Base-by-base conservation (phyloP, 2,329 filamentous ascomycete species). In the Aspergillus alliaceus region DNA sequence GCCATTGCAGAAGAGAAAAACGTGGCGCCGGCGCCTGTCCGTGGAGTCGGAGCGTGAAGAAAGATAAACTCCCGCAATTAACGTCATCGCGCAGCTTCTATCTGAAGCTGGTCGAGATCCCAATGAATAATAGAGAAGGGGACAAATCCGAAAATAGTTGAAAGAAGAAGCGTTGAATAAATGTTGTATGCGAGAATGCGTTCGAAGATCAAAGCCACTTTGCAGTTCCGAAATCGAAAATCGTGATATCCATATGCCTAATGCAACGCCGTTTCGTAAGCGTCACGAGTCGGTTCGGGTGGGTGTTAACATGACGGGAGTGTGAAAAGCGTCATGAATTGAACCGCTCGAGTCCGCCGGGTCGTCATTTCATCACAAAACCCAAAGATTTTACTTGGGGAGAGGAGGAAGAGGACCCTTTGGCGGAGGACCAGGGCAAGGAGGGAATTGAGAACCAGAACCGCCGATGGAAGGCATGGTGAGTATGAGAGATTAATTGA, bases 371-470 rank as follows among this genome's bases (percentile, higher is more conserved):
- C 70, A 65, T 72, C 64, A 63, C 59, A 59, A 51, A 59, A 55
- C 50, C 56, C 50, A 57, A 40, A 37, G 48, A n/a, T n/a, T 64
- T 70, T 74, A 74, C 66, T 74, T 74, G 34, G 72, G 72, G 59
- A 74, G 66, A 54, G 72, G 72, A 64, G 72, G 72, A 27, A 74
- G 66, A 68, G 72, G 72, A 51, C 72, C 72, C 70, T 72, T 73
- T 51, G 72, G 72, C 53, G 72, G 72, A 64, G 72, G 72, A 37
- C 72, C 72, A 5, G 72, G 72, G 66, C 72, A 74, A 53, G 72
- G 72, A 69, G 72, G 72, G 61, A 74, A 73, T 51, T 72, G 70
- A 66, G 71, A 70, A 44, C 64, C 57, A 54, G 66, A 59, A 51
- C 67, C 61, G 58, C 61, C 69, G 65, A 72, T 56, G 57, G 72